A percentile compares a stretch with the other conserved stretches of the same genome.
Conservation (phyloP, 2,329 filamentous ascomycete genomes). For the Coccinonectria pachysandricola region DNA sequence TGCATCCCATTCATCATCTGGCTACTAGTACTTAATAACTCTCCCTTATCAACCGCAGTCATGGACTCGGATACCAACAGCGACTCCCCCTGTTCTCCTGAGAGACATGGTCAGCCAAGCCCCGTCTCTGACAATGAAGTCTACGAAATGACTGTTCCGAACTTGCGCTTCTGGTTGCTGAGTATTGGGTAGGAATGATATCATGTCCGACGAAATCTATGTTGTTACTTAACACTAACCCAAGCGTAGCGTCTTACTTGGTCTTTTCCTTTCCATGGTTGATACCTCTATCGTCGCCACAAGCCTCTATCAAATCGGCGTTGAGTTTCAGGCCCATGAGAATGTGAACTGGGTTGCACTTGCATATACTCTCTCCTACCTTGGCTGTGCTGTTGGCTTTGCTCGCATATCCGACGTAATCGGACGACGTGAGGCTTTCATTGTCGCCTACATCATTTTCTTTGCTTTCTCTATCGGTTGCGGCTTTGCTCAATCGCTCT, state of each 20-base stretch:
- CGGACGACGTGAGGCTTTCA: slow-evolving; percentile 41
- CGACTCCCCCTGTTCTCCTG: neutral
- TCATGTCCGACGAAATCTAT: too few species aligned
- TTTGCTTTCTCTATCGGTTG: slow-evolving; percentile 46
- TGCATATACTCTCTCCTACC: slow-evolving; percentile 45
- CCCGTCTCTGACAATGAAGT: slow-evolving; percentile 1
- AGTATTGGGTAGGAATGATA: slow-evolving; percentile 21
- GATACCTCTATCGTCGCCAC: slow-evolving; percentile 52
- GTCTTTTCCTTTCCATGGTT: slow-evolving; percentile 48
- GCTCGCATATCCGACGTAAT: slow-evolving; percentile 45
- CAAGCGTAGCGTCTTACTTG: slow-evolving; percentile 33
- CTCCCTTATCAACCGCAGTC: neutral
- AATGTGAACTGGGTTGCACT: slow-evolving; percentile 45
- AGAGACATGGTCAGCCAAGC: slow-evolving; percentile 1
- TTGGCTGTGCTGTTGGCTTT: slow-evolving; percentile 46
- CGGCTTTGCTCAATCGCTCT: slow-evolving; percentile 24
- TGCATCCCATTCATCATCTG: too few species aligned
- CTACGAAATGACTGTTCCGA: slow-evolving; percentile 13
- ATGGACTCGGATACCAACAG: slow-evolving; percentile 2
- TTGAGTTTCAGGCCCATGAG: slow-evolving; percentile 36
- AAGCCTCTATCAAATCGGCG: slow-evolving; percentile 43
- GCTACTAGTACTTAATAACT: too few species aligned
- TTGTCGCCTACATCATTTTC: slow-evolving; percentile 42
- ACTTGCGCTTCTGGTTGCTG: slow-evolving; percentile 24
- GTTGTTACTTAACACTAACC: too few species aligned